Percentiles rank a stretch among this genome's conserved stretches.
Evolutionary conservation across 352 stramenopile species (phyloP).

Genomic region (Pythium phragmiticola): DNA sequence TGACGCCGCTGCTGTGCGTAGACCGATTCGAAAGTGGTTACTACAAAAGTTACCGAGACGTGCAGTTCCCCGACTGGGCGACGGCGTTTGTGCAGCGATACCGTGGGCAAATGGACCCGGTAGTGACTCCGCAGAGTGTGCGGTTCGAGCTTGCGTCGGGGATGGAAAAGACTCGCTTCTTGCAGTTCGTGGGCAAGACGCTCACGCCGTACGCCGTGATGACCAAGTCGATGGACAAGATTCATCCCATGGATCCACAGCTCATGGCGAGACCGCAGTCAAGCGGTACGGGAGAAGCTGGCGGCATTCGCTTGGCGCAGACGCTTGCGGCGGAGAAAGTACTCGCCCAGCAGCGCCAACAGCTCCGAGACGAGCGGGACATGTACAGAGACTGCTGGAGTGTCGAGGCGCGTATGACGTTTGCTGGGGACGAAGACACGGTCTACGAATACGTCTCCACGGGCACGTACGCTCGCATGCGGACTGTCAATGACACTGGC

Average conservation of each 20-base stretch:
- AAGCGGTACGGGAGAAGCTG: background rate
- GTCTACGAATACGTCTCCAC: slow-evolving; percentile 66
- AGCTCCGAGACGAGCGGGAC: slow-evolving; percentile 2
- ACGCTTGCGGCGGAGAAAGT: slow-evolving; percentile 47
- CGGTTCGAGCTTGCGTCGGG: slow-evolving; percentile 47
- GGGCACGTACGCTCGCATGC: slow-evolving; percentile 38
- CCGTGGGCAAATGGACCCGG: slow-evolving; percentile 25
- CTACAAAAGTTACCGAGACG: slow-evolving; percentile 50
- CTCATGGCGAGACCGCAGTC: slow-evolving; percentile 23
- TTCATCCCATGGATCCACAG: slow-evolving; percentile 33
- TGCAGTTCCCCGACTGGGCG: slow-evolving; percentile 46
- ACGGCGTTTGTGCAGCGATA: background rate
- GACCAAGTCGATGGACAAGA: slow-evolving; percentile 46
- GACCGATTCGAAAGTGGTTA: slow-evolving; percentile 63
- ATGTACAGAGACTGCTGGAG: slow-evolving; percentile 45
- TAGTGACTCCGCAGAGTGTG: slow-evolving; percentile 30
- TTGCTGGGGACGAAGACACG: slow-evolving; percentile 40
- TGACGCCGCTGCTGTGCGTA: slow-evolving; percentile 49
- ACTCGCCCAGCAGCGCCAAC: slow-evolving; percentile 12
- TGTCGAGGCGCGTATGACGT: slow-evolving; percentile 52
- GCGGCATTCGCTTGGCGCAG: slow-evolving; percentile 55
- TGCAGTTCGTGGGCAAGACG: slow-evolving; percentile 38
- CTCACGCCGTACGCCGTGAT: slow-evolving; percentile 52
- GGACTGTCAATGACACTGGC: slow-evolving; percentile 1
- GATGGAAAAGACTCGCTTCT: slow-evolving; percentile 58